A percentile compares a stretch with the other conserved stretches of the same genome.
Conservation (phyloP, 1,139 yeast genomes). For the Hansenula lynferdii region DNA sequence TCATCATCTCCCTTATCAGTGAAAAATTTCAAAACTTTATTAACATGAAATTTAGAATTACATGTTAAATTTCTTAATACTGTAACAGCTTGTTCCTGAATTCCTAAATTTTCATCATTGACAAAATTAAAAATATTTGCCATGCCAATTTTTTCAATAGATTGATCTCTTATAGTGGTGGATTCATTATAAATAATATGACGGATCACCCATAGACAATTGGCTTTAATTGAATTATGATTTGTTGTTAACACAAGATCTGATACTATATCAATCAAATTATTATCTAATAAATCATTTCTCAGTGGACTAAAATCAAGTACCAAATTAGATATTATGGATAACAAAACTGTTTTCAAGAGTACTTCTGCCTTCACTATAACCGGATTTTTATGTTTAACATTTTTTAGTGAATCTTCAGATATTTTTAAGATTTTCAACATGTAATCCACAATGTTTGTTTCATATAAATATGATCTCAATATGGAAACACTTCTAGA, state of each 20-base stretch:
- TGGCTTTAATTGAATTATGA: slow-evolving; percentile 33
- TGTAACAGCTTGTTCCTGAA: slow-evolving; percentile 66
- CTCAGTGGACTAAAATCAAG: slow-evolving; percentile 78
- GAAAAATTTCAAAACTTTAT: slow-evolving; percentile 33
- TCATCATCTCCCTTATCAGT: slow-evolving; percentile 22
- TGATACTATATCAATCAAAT: slow-evolving; percentile 44
- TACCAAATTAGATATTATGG: slow-evolving; percentile 70
- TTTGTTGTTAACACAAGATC: slow-evolving; percentile 30
- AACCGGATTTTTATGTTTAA: slow-evolving; percentile 14
- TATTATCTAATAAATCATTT: slow-evolving; percentile 49
- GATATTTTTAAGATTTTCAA: slow-evolving; percentile 35
- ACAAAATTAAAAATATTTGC: slow-evolving; percentile 46
- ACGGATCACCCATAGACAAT: slow-evolving; percentile 52
- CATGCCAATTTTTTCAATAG: slow-evolving; percentile 45
- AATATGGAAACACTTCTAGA: slow-evolving; percentile 70
- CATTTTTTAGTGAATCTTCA: slow-evolving; percentile 21
- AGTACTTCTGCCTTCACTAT: slow-evolving; percentile 34
- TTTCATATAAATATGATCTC: slow-evolving; percentile 62
- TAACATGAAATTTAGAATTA: slow-evolving; percentile 51
- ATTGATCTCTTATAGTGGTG: slow-evolving; percentile 19
- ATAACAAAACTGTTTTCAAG: slow-evolving; percentile 56
- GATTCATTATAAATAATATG: slow-evolving; percentile 44
- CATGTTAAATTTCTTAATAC: slow-evolving; percentile 73
- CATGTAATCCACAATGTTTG: slow-evolving; percentile 46
- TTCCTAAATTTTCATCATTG: slow-evolving; percentile 41